Evolutionary conservation across 2,329 filamentous ascomycete genomes (phyloP), one percentile per base, ranked within the genome.

Genomic region (Cryphonectria naterciae): DNA sequence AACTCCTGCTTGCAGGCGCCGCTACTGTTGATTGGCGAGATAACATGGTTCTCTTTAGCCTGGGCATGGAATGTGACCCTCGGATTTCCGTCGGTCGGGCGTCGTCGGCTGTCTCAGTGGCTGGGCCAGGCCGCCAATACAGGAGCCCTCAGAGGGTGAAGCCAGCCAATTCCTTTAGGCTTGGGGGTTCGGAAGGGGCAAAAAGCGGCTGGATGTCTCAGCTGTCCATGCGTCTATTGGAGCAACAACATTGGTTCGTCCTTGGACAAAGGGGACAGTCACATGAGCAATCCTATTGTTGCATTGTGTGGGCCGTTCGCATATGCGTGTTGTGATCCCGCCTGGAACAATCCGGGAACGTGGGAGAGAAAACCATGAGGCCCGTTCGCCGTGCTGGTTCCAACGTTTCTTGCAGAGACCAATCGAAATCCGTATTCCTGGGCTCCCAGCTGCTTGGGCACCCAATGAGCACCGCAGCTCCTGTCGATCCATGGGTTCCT

Each of bases 201-300:
- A 65, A 65, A 65, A 43, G 63, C 10, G 63, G 63, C 63, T 65
- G 43, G 63, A 46, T 43, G 61, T 62, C 60, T 62, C 4, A 64
- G 22, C 15, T n/a, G 61, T 25, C 25, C 37, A 43, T 39, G 17
- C 32, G 25, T 22, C 17, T 22, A 43, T 22, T 22, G 22, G 39
- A 17, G 2, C 19, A 17, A 46, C 7, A 11, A 46, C 7, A 11
- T 8, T 46, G 22, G 37, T 64, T 32, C n/a, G 10, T n/a, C 22
- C 39, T 32, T 19, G 41, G 37, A 64, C 13, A 46, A 46, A 46
- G 37, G n/a, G 5, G 17, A 39, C 8, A 19, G 61, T 46, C 61
- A 46, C 61, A 64, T 64, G 61, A 64, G 61, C 41, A 64, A 28
- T 46, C 28, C 39, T n/a, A 46, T 39, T 41, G 61, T 39, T 22